Conservation (phyloP, 2,329 filamentous ascomycete genomes). For the Trichoderma afroharzianum region DNA sequence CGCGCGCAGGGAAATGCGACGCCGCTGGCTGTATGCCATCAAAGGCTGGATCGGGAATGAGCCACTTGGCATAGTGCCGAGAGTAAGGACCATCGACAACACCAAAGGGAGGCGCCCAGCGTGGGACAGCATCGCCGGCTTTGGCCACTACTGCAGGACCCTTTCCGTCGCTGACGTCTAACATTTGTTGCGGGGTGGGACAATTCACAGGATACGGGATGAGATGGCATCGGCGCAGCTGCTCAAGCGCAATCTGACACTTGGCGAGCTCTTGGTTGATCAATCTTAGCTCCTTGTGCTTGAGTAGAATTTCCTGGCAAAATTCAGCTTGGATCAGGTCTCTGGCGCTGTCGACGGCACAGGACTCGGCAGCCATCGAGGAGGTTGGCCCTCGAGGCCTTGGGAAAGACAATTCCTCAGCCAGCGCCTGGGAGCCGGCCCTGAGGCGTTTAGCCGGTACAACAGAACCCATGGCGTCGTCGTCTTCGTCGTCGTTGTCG, state of each 20-base stretch:
- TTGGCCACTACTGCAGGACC: slow-evolving; percentile 65
- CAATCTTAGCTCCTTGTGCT: slow-evolving; percentile 88
- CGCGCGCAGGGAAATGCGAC: slow-evolving; percentile 42
- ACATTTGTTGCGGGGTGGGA: slow-evolving; percentile 62
- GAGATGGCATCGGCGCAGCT: slow-evolving; percentile 85
- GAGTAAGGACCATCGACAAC: slow-evolving; percentile 90
- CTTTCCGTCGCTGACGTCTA: slow-evolving; percentile 69
- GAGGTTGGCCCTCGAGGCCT: slow-evolving; percentile 20
- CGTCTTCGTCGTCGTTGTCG: slow-evolving; percentile 20
- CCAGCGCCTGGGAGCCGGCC: slow-evolving; percentile 24
- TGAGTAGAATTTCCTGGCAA: slow-evolving; percentile 85
- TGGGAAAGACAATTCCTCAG: slow-evolving; percentile 16
- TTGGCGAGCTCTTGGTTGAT: slow-evolving; percentile 97
- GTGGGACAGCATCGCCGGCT: slow-evolving; percentile 62
- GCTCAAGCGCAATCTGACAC: slow-evolving; percentile 89
- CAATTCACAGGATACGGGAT: slow-evolving; percentile 80
- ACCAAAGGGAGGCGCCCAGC: slow-evolving; percentile 83
- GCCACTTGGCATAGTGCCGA: slow-evolving; percentile 92
- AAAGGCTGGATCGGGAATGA: slow-evolving; percentile 83
- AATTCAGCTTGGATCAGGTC: slow-evolving; percentile 82
- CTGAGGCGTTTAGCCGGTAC: slow-evolving; percentile 43
- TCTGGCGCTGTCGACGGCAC: slow-evolving; percentile 52
- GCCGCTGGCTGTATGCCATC: slow-evolving; percentile 60
- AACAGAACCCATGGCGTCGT: slow-evolving; percentile 22
- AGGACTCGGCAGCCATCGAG: not conserved